Percentiles rank a stretch among this genome's conserved stretches.
Conservation (phyloP, 495 filamentous ascomycete species). For the Penicillium pancosmium region DNA sequence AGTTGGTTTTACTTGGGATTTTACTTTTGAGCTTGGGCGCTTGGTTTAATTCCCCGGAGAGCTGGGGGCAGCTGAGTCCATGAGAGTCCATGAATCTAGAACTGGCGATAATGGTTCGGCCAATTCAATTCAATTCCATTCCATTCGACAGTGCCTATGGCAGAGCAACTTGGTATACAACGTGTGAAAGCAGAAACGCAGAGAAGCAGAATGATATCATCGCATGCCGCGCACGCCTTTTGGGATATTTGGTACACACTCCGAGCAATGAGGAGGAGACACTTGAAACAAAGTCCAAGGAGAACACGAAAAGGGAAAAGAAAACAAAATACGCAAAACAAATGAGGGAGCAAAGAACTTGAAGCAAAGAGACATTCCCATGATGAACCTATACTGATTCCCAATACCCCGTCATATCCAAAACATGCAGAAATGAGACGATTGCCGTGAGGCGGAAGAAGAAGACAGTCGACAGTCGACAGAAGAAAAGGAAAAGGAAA, state of each 20-base stretch:
- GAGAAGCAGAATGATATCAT: constrained; percentile 15
- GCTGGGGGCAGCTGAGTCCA: no score
- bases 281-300: not conserved
- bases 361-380: constrained; percentile 16
- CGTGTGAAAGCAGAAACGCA: not conserved
- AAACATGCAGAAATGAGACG: constrained; percentile 10
- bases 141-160: no score
- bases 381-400: constrained; percentile 6
- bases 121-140: no score
- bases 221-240: constrained; percentile 20
- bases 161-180: constrained; percentile 8
- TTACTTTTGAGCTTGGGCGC: not conserved
- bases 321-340: constrained; percentile 12
- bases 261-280: constrained; percentile 8
- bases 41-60: not conserved
- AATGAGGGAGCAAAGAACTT: not conserved
- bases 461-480: constrained; percentile 11
- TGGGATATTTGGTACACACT: constrained; percentile 30
- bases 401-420: constrained; percentile 24
- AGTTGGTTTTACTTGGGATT: not conserved
- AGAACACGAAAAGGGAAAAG: constrained; percentile 10
- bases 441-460: constrained; percentile 7
- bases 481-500: constrained; percentile 20
- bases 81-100: no score
- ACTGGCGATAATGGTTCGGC: no score